Evolutionary conservation across 1,139 yeast species (phyloP).

Genomic region (Debaryomyces psychrophilus): DNA sequence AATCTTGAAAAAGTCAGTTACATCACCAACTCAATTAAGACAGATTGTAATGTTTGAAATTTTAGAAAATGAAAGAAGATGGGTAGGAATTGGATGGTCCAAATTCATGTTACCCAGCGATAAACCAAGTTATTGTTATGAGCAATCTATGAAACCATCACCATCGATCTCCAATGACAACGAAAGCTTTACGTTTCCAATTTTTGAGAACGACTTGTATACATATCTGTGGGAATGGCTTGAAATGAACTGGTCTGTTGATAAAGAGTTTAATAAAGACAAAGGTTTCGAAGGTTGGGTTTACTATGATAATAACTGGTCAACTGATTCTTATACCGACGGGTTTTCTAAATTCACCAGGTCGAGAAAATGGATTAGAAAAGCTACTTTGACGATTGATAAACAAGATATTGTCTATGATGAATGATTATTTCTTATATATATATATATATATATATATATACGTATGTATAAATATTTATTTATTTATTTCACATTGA

Average conservation of each 20-base stretch:
- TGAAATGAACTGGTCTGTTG: constrained; percentile 54
- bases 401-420: constrained; percentile 30
- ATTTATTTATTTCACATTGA: not conserved
- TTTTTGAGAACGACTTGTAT: constrained; percentile 44
- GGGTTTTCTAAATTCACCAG: constrained; percentile 56
- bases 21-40: constrained; percentile 46
- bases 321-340: constrained; percentile 40
- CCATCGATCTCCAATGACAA: constrained; percentile 28
- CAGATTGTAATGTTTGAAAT: constrained; percentile 54
- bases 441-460: constrained; percentile 1
- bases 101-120: constrained; percentile 54
- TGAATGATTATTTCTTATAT: constrained; percentile 14
- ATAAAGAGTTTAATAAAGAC: constrained; percentile 39
- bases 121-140: constrained; percentile 51
- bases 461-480: not conserved
- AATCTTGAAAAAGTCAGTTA: constrained; percentile 41
- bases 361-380: constrained; percentile 52
- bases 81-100: constrained; percentile 67
- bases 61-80: constrained; percentile 61
- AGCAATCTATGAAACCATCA: constrained; percentile 39
- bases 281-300: constrained; percentile 53
- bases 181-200: constrained; percentile 50
- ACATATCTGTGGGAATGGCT: constrained; percentile 58
- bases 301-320: constrained; percentile 57
- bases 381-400: constrained; percentile 49